Percentiles rank a stretch among this genome's conserved stretches.
These are phyloP conservation scores for Capronia epimyces DNA, from an alignment of 2,329 filamentous ascomycete genomes.

Conservation along the genomic window DNA sequence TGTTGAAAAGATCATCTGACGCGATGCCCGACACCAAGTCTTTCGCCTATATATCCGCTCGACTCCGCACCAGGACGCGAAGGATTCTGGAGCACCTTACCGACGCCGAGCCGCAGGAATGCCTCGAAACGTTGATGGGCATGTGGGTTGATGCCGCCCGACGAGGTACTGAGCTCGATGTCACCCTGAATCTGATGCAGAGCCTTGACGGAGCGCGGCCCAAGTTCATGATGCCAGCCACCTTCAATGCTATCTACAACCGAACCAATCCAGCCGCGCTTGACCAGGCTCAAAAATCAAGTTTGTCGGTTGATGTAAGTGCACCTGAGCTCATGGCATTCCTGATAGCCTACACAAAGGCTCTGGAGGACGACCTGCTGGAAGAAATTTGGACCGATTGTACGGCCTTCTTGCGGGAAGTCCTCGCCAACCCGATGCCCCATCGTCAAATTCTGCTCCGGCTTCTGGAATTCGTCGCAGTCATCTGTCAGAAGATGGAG, in stretches of 20 bases:
- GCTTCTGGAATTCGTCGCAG: constrained; percentile 80
- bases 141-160: constrained; percentile 63
- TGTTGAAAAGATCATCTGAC: constrained; percentile 52
- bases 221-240: constrained; percentile 83
- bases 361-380: constrained; percentile 92
- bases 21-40: constrained; percentile 69
- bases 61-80: constrained; percentile 83
- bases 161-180: constrained; percentile 44
- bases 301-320: constrained; percentile 74
- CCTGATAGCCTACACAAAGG: constrained; percentile 80
- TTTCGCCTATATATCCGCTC: constrained; percentile 82
- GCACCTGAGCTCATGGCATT: constrained; percentile 84
- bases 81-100: constrained; percentile 90
- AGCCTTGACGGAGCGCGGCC: constrained; percentile 87
- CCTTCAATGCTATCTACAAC: constrained; percentile 95
- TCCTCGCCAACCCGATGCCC: constrained; percentile 88
- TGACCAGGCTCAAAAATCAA: constrained; percentile 75
- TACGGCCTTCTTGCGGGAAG: constrained; percentile 80
- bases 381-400: constrained; percentile 98
- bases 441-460: constrained; percentile 85
- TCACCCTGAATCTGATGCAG: constrained; percentile 76
- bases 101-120: constrained; percentile 84
- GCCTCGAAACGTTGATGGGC: constrained; percentile 81
- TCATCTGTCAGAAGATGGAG: constrained; percentile 90
- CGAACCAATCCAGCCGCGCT: constrained; percentile 78